Evolutionary conservation across 108 stramenopile genomes (phyloP).

Genomic region (Fistulifera solaris): DNA sequence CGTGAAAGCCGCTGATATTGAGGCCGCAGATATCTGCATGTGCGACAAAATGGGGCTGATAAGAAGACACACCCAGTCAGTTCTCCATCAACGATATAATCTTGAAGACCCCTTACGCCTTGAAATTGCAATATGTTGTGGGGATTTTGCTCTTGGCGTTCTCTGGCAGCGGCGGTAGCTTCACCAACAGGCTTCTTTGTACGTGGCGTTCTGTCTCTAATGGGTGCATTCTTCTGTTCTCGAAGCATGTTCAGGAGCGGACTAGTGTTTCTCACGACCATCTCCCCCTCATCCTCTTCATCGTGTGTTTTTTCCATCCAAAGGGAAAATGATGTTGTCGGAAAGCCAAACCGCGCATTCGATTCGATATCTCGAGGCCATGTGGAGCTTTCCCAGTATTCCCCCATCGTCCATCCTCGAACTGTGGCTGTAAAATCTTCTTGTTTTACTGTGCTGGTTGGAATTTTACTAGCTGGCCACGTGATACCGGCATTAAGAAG

Average conservation of each 20-base stretch:
- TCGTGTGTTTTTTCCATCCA: slow-evolving; percentile 14
- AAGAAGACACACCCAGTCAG: slow-evolving; percentile 61
- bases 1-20: slow-evolving; percentile 63
- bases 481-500: slow-evolving; percentile 52
- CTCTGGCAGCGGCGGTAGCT: slow-evolving; percentile 1
- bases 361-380: slow-evolving; percentile 75
- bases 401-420: slow-evolving; percentile 59
- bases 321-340: slow-evolving; percentile 6
- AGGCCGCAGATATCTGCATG: slow-evolving; percentile 54
- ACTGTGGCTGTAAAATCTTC: slow-evolving; percentile 23
- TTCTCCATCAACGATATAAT: slow-evolving; percentile 31
- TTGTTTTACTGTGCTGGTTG: slow-evolving; percentile 9
- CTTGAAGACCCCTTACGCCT: slow-evolving; percentile 49
- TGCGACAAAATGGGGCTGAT: slow-evolving; percentile 69
- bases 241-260: too few relatives aligned
- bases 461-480: slow-evolving; percentile 16
- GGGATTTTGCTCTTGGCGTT: slow-evolving; percentile 8
- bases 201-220: too few relatives aligned
- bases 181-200: slow-evolving; percentile 6
- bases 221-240: slow-evolving; percentile 11
- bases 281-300: slow-evolving; percentile 23
- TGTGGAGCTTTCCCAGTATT: slow-evolving; percentile 72
- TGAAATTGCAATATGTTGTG: slow-evolving; percentile 49
- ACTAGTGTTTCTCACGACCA: not conserved
- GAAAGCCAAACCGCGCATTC: slow-evolving; percentile 64